A percentile compares a stretch with the other conserved stretches of the same genome.
These are phyloP conservation scores for Suillus spraguei DNA, from an alignment of 768 basidiomycete genomes.

Conservation along the genomic window DNA sequence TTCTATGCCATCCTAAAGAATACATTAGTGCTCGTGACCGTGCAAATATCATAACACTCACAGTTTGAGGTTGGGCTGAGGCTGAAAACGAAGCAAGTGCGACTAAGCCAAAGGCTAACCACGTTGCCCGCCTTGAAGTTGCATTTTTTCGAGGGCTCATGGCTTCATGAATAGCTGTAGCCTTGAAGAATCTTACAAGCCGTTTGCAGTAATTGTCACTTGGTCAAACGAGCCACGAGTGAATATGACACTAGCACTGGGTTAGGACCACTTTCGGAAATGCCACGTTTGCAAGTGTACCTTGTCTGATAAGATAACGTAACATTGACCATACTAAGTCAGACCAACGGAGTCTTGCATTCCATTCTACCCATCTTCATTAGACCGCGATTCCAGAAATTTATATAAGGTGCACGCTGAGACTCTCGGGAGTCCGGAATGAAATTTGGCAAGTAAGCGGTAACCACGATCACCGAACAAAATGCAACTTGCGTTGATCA, in stretches of 20 bases:
- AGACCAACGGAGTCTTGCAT: too few species aligned
- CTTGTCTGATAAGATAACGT: neutral
- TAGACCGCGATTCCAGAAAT: neutral
- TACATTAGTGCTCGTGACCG: neutral
- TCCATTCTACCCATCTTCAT: neutral
- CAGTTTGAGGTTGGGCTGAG: conserved; percentile 39
- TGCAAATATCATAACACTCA: neutral
- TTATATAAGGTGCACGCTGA: too few species aligned
- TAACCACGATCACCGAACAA: neutral
- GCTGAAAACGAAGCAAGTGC: conserved; percentile 49
- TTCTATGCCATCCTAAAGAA: neutral
- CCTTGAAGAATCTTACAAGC: neutral
- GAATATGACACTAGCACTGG: too few species aligned
- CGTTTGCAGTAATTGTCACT: neutral
- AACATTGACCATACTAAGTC: too few species aligned
- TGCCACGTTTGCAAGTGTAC: conserved; percentile 1
- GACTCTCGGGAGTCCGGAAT: neutral
- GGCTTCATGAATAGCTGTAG: conserved; percentile 5
- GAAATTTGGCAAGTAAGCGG: neutral
- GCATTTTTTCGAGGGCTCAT: conserved; percentile 27
- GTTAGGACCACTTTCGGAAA: neutral
- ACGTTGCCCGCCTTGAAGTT: conserved; percentile 47
- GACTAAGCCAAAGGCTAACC: conserved; percentile 60
- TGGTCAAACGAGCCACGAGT: neutral
- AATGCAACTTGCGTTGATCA: too few species aligned